These are phyloP conservation scores for Liriodendron chinense DNA, from an alignment of 164 flowering plant species.

Conservation along the genomic window DNA sequence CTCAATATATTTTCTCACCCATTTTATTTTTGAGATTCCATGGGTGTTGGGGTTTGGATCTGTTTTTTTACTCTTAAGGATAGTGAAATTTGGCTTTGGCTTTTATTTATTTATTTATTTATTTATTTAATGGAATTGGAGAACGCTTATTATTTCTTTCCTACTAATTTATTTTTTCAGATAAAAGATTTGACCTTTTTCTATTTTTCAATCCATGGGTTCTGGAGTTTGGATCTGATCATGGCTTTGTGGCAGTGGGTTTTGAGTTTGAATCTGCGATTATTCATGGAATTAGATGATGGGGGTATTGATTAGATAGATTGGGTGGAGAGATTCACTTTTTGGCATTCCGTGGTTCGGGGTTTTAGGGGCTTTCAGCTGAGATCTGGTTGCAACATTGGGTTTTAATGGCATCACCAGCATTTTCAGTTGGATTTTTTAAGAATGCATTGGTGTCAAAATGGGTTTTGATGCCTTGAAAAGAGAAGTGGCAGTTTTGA, in stretches of 20 bases:
- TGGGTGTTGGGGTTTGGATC: not conserved
- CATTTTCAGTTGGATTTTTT: not conserved
- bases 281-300: not conserved
- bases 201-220: not conserved
- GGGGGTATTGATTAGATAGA: not conserved
- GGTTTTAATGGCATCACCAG: not conserved
- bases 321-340: not conserved
- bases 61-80: not conserved
- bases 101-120: no score
- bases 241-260: not conserved
- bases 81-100: not conserved
- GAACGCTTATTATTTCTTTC: not conserved
- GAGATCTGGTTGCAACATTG: constrained; percentile 6
- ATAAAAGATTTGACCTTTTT: not conserved
- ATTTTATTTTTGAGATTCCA: not conserved
- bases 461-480: not conserved
- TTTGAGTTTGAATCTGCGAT: not conserved
- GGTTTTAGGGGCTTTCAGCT: not conserved
- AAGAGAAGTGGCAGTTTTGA: not conserved
- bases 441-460: not conserved
- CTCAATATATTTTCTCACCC: not conserved
- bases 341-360: not conserved
- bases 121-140: not conserved
- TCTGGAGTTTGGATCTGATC: not conserved
- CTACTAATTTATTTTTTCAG: not conserved